Evolutionary conservation across 352 stramenopile species (phyloP), one percentile per base, ranked within the genome.

Genomic region (Blastocystis sp.): DNA sequence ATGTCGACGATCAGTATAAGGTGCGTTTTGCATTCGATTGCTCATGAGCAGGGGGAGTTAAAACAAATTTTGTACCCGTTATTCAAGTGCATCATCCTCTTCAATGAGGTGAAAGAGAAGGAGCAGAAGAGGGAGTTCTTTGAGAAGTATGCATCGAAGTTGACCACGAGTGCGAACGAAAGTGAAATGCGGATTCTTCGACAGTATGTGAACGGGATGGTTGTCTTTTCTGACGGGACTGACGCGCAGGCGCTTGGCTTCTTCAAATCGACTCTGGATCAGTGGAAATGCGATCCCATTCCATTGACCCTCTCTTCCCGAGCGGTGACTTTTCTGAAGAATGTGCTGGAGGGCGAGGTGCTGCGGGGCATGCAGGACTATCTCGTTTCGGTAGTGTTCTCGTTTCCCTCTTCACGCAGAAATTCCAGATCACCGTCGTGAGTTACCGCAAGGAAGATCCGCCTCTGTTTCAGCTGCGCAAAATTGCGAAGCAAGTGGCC

Each of bases 321-420:
- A 14, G 14, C 5, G 5, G 14, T 56, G 48, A 14, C 48, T 56
- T 0, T 7, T 0, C 48, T 56, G 48, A 56, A 56, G 48, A 56
- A 56, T 14, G 48, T 56, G 5, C 48, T 56, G 48, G 48, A 56
- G 48, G 48, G 48, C 48, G 48, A 56, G 48, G 48, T 56, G 48
- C 28, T 76, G 66, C 66, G 52, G 38, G 66, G 66, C 21, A 76
- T 76, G n/a, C 66, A 76, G 66, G 66, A 76, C 48, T 76, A 52
- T 56, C 53, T 76, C 11, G 41, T 40, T 56, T 34, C 34, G 52
- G 66, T 76, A 59, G 1, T 14, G 5, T 52, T 21, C 23, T 60
- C 48, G 3, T 59, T 11, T 11, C 7, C 1, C 5, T 34, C 28
- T 14, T 34, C 48, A 23, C 53, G 4, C 60, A 76, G 66, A 48